Evolutionary conservation across 2,329 filamentous ascomycete genomes (phyloP).

Genomic region (Beauveria varroae): DNA sequence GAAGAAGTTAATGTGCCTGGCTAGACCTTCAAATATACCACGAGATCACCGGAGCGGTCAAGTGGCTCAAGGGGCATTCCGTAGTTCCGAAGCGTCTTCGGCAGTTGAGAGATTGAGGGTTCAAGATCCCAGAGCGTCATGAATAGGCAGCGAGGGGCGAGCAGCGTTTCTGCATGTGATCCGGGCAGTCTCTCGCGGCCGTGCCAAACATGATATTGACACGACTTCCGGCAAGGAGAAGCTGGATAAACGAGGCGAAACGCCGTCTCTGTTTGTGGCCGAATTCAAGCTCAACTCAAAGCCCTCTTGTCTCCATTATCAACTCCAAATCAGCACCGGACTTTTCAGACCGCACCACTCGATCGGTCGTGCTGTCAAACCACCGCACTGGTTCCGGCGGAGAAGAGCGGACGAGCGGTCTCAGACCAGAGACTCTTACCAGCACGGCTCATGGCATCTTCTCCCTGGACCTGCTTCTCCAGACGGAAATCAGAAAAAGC

Average conservation of each 20-base stretch:
- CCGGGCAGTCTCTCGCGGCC: constrained; percentile 17
- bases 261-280: constrained; percentile 40
- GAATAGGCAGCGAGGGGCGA: not conserved
- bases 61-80: constrained; percentile 28
- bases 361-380: constrained; percentile 25
- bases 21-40: constrained; percentile 37
- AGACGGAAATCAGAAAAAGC: constrained; percentile 11
- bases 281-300: constrained; percentile 36
- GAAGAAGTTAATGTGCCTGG: constrained; percentile 51
- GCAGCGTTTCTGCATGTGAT: constrained; percentile 9
- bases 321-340: constrained; percentile 8
- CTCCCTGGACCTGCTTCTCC: constrained; percentile 39
- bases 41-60: constrained; percentile 37
- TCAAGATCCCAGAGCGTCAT: constrained; percentile 8
- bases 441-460: constrained; percentile 64
- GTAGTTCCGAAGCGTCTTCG: not conserved
- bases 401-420: constrained; percentile 66
- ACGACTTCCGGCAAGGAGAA: constrained; percentile 39
- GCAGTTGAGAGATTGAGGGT: not conserved
- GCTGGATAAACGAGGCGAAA: constrained; percentile 29
- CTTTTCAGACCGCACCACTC: constrained; percentile 16
- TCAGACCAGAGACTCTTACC: constrained; percentile 67
- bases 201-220: constrained; percentile 19
- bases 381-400: constrained; percentile 56
- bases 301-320: constrained; percentile 14